Conservation (phyloP, 2,329 filamentous ascomycete species). For the Nemania abortiva region DNA sequence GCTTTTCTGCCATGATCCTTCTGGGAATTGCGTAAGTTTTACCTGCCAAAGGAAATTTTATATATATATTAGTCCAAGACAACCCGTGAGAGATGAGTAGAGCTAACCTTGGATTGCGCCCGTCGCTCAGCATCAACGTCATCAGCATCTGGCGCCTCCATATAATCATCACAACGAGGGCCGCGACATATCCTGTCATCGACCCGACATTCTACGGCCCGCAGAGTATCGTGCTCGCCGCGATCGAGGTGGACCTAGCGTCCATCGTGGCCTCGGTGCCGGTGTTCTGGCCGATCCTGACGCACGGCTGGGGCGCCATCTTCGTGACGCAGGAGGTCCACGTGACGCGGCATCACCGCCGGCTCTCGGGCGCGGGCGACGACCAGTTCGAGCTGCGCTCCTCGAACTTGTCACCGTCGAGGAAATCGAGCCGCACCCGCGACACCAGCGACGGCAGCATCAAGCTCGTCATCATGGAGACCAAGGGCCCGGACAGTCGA, state of each 20-base stretch:
- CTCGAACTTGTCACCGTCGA: conserved; percentile 3
- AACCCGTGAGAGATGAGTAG: not conserved
- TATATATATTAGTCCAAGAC: not conserved
- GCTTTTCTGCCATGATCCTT: conserved; percentile 49
- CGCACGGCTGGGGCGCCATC: conserved; percentile 48
- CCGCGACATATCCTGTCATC: conserved; percentile 51
- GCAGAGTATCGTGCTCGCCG: conserved; percentile 51
- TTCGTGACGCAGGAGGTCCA: conserved; percentile 55
- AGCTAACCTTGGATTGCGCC: not conserved
- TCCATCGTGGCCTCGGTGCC: conserved; percentile 52
- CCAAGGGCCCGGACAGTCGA: conserved; percentile 14
- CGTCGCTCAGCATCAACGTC: conserved; percentile 46
- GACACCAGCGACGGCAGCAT: conserved; percentile 37
- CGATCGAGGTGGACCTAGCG: conserved; percentile 52
- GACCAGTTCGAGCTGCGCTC: conserved; percentile 33
- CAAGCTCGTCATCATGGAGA: conserved; percentile 33
- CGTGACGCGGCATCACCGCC: conserved; percentile 48
- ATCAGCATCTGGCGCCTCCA: conserved; percentile 52
- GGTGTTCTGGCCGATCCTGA: conserved; percentile 52
- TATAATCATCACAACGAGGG: conserved; percentile 47
- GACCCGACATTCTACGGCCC: conserved; percentile 55
- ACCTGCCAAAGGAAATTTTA: not conserved
- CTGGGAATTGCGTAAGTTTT: conserved; percentile 52
- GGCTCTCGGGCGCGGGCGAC: conserved; percentile 41
- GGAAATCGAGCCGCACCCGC: conserved; percentile 22